These are phyloP conservation scores for Mortierella sp. DNA, from an alignment of 371 early-diverging fungal genomes.

Conservation along the genomic window DNA sequence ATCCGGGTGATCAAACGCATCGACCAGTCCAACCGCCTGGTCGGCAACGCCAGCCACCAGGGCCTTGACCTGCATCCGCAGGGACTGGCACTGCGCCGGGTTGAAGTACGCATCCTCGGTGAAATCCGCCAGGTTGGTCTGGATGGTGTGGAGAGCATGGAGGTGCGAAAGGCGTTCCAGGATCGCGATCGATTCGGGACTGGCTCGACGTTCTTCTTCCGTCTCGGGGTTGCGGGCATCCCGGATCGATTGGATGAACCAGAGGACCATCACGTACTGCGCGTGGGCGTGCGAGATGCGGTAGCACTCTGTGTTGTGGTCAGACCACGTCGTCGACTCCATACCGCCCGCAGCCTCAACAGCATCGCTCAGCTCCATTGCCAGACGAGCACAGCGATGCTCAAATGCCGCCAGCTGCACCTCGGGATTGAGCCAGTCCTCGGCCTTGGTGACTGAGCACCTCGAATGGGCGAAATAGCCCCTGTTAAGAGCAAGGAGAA, in stretches of 20 bases:
- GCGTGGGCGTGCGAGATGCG: conserved; percentile 76
- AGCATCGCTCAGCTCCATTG: conserved; percentile 65
- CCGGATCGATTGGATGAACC: conserved; percentile 68
- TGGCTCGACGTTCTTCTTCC: conserved; percentile 39
- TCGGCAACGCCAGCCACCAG: conserved; percentile 74
- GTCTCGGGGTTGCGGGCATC: conserved; percentile 50
- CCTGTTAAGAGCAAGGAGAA: conserved; percentile 58
- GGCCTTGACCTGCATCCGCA: conserved; percentile 63
- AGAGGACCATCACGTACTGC: conserved; percentile 72
- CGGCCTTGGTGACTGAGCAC: conserved; percentile 55
- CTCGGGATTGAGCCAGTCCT: conserved; percentile 67
- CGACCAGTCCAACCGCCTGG: conserved; percentile 80
- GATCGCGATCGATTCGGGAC: conserved; percentile 58
- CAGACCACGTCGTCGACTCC: conserved; percentile 67
- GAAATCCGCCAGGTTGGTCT: conserved; percentile 76
- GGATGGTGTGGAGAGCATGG: conserved; percentile 74
- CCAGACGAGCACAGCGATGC: conserved; percentile 75
- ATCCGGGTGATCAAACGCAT: conserved; percentile 84
- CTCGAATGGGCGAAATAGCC: conserved; percentile 62
- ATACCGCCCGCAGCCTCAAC: conserved; percentile 68
- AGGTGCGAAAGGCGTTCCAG: conserved; percentile 64
- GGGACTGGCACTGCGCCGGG: conserved; percentile 64
- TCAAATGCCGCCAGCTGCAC: conserved; percentile 75
- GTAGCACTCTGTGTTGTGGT: conserved; percentile 68
- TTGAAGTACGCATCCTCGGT: conserved; percentile 64